Conservation (phyloP, 495 filamentous ascomycete species). For the Talaromyces wortmannii region DNA sequence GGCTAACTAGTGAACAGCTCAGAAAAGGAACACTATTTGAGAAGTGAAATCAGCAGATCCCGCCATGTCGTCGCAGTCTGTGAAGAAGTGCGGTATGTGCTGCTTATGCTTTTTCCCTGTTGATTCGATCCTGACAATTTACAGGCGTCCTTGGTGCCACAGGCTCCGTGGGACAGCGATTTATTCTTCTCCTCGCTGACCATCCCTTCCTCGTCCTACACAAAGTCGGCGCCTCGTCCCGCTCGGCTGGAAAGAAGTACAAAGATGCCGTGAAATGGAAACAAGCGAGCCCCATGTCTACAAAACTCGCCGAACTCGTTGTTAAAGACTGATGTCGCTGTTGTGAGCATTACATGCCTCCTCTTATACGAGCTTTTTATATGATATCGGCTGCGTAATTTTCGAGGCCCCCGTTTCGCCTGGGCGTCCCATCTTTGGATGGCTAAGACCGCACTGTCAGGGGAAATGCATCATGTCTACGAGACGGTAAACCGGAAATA, state of each 20-base stretch:
- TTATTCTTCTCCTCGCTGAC: constrained; percentile 72
- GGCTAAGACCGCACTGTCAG: no score
- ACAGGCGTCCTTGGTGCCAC: constrained; percentile 40
- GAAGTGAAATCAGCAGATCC: neutral
- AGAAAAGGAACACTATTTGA: no score
- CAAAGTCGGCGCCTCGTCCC: constrained; percentile 70
- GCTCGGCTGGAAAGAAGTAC: constrained; percentile 77
- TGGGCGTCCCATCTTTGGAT: no score
- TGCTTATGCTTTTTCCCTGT: neutral
- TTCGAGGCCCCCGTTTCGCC: no score
- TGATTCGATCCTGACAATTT: constrained; percentile 10
- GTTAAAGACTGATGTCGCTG: constrained; percentile 75
- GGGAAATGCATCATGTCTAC: no score
- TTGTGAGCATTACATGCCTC: no score
- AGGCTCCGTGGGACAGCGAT: constrained; percentile 80
- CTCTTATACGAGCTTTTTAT: no score
- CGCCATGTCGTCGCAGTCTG: constrained; percentile 8
- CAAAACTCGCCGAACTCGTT: constrained; percentile 58
- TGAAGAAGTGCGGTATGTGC: constrained; percentile 42
- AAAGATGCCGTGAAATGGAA: constrained; percentile 81
- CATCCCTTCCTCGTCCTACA: constrained; percentile 73
- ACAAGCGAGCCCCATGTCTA: constrained; percentile 66
- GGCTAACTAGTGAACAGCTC: no score
- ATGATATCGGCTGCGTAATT: no score
- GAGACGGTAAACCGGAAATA: no score